Evolutionary conservation across 495 filamentous ascomycete genomes (phyloP), one percentile per base, ranked within the genome.

Genomic region (Clohesyomyces aquaticus): DNA sequence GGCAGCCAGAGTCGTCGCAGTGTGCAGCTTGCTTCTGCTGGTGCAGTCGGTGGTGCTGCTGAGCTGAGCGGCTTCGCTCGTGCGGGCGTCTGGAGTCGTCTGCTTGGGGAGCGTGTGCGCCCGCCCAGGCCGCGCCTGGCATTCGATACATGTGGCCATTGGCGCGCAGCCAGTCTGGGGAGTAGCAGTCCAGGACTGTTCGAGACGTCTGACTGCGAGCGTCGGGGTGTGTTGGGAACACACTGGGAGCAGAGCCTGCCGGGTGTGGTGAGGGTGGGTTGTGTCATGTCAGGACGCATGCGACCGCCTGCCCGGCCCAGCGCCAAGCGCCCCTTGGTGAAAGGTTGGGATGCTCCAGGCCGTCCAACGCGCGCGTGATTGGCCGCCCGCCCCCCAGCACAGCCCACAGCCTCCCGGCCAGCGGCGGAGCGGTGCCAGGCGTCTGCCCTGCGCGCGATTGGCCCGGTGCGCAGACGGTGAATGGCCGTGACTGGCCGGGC

Each of bases 181-280:
- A n/a, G n/a, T n/a, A n/a, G n/a, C n/a, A n/a, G 10, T 61, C 42
- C 18, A 32, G 48, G 26, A 48, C n/a, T n/a, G 22, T 25, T 45
- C 23, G 50, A 62, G 32, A 48, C 53, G 56, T 52, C 52, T 49
- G 61, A 57, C 61, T 56, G 61, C 52, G 61, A 57, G 52, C 61
- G 45, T 64, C 61, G 61, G 57, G 61, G 52, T 52, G 43, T 45
- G n/a, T n/a, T n/a, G n/a, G n/a, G n/a, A n/a, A n/a, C n/a, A n/a
- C n/a, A n/a, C n/a, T n/a, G n/a, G n/a, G n/a, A n/a, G n/a, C n/a
- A n/a, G n/a, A n/a, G n/a, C n/a, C n/a, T n/a, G 32, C 32, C 6
- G 32, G 32, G 6, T 38, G 32, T 6, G 6, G 32, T 6, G 14
- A 14, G 6, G 32, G 32, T 38, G 32, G 32, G 32, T 38, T 47